phyloP scores from a whole-genome alignment of 306 rosid genomes.

The Abrus precatorius region DNA sequence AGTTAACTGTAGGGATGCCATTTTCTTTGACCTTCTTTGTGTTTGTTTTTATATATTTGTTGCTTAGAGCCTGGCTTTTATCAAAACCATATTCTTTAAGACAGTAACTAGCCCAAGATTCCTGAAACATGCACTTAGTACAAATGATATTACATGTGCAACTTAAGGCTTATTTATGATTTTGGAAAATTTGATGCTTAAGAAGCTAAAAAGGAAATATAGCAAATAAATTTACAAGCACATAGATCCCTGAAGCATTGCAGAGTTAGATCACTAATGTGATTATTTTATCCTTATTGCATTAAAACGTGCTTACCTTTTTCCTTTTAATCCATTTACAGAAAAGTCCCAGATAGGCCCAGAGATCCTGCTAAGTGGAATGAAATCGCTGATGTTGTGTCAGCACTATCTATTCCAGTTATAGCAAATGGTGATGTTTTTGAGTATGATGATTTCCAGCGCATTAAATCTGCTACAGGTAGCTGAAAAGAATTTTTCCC shows the following conservation, averaged over 20 bases:
- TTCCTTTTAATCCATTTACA: slow-evolving; percentile 57
- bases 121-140: not conserved
- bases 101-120: slow-evolving; percentile 18
- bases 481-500: slow-evolving; percentile 43
- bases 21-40: slow-evolving; percentile 13
- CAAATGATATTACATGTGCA: not conserved
- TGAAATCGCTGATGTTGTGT: slow-evolving; percentile 88
- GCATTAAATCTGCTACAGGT: slow-evolving; percentile 85
- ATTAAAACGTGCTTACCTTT: slow-evolving; percentile 30
- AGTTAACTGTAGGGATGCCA: not conserved
- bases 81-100: slow-evolving; percentile 37
- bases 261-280: slow-evolving; percentile 6
- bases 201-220: slow-evolving; percentile 5
- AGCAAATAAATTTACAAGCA: slow-evolving; percentile 15
- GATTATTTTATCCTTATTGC: slow-evolving; percentile 37
- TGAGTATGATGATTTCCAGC: slow-evolving; percentile 73
- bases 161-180: not conserved
- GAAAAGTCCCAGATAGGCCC: slow-evolving; percentile 86
- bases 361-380: slow-evolving; percentile 97
- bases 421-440: slow-evolving; percentile 91
- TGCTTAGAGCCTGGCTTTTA: not conserved
- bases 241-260: not conserved
- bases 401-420: slow-evolving; percentile 88
- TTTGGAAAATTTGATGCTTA: slow-evolving; percentile 15
- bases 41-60: not conserved